Conservation (phyloP, 2,329 filamentous ascomycete species). For the Fusarium kyushuense region DNA sequence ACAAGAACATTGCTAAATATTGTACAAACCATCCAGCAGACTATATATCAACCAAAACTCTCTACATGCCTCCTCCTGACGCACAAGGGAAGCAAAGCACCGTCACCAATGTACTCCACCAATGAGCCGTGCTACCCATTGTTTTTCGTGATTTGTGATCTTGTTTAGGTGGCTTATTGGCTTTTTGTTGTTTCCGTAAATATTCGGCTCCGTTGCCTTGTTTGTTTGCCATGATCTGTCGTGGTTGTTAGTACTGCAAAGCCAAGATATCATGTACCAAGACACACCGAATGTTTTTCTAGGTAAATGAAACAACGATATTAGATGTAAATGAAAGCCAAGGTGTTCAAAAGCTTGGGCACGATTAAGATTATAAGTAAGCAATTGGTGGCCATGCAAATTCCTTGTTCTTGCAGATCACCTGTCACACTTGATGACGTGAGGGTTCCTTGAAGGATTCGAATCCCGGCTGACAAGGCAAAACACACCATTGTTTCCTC, state of each 20-base stretch:
- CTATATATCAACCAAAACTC: not conserved
- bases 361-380: not conserved
- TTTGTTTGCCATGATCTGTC: not conserved
- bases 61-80: not conserved
- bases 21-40: not conserved
- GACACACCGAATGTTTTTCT: not conserved
- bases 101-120: not conserved
- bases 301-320: not conserved
- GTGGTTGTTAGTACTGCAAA: not conserved
- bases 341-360: not conserved
- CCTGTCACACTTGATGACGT: constrained; percentile 3
- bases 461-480: not conserved
- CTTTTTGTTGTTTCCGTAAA: not conserved
- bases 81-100: not conserved
- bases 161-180: not conserved
- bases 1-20: not conserved
- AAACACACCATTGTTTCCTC: not conserved
- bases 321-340: not conserved
- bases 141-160: not conserved
- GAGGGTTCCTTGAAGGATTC: not conserved
- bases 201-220: not conserved
- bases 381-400: not conserved
- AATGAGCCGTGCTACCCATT: not conserved
- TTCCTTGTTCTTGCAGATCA: not conserved
- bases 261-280: not conserved